Evolutionary conservation across 441 rosid genomes (phyloP).

Genomic region (Gossypium davidsonii): DNA sequence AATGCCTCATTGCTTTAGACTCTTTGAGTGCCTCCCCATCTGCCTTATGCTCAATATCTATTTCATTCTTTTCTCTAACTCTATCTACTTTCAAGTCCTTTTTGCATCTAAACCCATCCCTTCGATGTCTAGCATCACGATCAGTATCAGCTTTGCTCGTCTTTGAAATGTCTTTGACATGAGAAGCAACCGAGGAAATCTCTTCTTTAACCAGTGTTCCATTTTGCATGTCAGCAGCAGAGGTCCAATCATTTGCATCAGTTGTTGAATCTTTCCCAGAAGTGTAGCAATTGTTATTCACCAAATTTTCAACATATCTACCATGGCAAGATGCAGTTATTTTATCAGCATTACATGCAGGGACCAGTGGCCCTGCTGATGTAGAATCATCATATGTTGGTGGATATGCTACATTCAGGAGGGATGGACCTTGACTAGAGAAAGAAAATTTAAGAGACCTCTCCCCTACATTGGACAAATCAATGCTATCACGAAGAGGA

Average conservation of each 20-base stretch:
- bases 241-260: conserved; percentile 47
- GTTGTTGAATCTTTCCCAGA: conserved; percentile 30
- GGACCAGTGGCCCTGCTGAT: conserved; percentile 17
- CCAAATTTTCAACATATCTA: conserved; percentile 32
- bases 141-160: conserved; percentile 23
- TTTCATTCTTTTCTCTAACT: conserved; percentile 25
- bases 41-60: conserved; percentile 40
- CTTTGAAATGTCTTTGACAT: conserved; percentile 32
- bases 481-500: conserved; percentile 56
- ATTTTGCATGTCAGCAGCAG: conserved; percentile 40
- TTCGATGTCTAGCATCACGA: conserved; percentile 30
- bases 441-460: conserved; percentile 28
- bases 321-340: conserved; percentile 36
- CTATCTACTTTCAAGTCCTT: conserved; percentile 31
- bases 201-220: conserved; percentile 41
- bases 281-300: conserved; percentile 25
- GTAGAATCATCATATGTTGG: conserved; percentile 30
- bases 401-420: conserved; percentile 21
- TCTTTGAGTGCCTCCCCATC: conserved; percentile 35
- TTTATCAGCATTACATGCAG: conserved; percentile 40
- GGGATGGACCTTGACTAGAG: conserved; percentile 28
- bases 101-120: conserved; percentile 33
- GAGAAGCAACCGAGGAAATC: conserved; percentile 37
- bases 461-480: conserved; percentile 31
- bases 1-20: conserved; percentile 48